A percentile compares a stretch with the other conserved stretches of the same genome.
Conservation (phyloP, 305 asterid genomes). For the Nicotiana rustica region DNA sequence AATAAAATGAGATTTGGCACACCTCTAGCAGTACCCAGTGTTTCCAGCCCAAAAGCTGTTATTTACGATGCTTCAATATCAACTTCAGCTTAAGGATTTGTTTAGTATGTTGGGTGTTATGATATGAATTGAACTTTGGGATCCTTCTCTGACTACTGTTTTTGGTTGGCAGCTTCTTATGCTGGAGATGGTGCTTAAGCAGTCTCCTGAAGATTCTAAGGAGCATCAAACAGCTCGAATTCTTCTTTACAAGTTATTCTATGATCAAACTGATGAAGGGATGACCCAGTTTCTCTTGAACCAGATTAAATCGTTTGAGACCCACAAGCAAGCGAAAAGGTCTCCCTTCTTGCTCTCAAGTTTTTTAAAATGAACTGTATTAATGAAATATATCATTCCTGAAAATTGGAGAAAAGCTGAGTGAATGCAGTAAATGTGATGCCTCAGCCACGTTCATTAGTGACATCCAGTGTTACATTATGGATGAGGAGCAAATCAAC, state of each 20-base stretch:
- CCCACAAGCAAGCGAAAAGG: slow-evolving; percentile 94
- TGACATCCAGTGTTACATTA: background rate
- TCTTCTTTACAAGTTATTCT: slow-evolving; percentile 96
- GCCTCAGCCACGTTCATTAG: slow-evolving; percentile 29
- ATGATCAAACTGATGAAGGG: slow-evolving; percentile 99
- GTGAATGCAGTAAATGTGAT: slow-evolving; percentile 27
- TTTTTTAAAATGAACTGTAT: background rate
- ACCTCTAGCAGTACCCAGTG: slow-evolving; percentile 19
- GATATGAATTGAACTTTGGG: slow-evolving; percentile 30
- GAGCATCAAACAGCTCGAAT: slow-evolving; percentile 92
- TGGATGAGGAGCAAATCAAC: slow-evolving; percentile 16
- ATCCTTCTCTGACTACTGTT: slow-evolving; percentile 46
- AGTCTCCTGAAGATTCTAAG: slow-evolving; percentile 80
- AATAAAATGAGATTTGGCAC: slow-evolving; percentile 15
- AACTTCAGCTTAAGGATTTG: slow-evolving; percentile 22
- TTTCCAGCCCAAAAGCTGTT: slow-evolving; percentile 27
- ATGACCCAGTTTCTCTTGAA: slow-evolving; percentile 86
- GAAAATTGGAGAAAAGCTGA: slow-evolving; percentile 8
- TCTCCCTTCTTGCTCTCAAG: slow-evolving; percentile 39
- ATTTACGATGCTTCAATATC: background rate
- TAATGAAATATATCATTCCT: background rate
- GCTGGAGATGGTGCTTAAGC: slow-evolving; percentile 91
- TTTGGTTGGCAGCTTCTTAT: slow-evolving; percentile 71
- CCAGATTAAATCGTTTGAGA: slow-evolving; percentile 89
- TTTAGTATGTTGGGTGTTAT: background rate